A percentile compares a stretch with the other conserved stretches of the same genome.
Conservation (phyloP, 352 stramenopile species). For the Pythium sukuiense region DNA sequence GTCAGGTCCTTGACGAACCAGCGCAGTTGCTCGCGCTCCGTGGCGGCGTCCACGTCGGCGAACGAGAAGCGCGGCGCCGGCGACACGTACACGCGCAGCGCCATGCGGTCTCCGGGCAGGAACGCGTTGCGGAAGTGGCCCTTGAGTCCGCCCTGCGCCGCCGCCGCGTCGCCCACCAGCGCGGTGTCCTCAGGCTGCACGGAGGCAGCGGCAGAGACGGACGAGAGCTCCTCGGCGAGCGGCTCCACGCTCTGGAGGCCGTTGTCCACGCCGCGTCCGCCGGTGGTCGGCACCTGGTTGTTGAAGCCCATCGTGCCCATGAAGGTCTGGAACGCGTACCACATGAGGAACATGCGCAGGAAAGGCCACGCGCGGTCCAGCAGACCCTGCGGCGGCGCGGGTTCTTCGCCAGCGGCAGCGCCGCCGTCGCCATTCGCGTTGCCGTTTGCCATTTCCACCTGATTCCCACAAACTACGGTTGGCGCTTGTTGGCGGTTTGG, state of each 20-base stretch:
- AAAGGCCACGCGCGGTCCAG: slow-evolving; percentile 66
- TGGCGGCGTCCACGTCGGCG: slow-evolving; percentile 30
- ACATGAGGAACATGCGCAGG: slow-evolving; percentile 76
- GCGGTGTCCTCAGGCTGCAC: background rate
- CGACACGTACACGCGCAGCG: slow-evolving; percentile 72
- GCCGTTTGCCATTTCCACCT: background rate
- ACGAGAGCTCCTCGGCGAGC: background rate
- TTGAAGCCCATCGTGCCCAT: slow-evolving; percentile 39
- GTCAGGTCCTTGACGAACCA: slow-evolving; percentile 56
- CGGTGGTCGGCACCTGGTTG: slow-evolving; percentile 17
- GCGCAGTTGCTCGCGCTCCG: slow-evolving; percentile 58
- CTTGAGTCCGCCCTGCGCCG: background rate
- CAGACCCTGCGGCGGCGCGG: slow-evolving; percentile 36
- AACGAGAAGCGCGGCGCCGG: slow-evolving; percentile 51
- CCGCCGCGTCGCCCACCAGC: background rate
- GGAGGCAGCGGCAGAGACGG: background rate
- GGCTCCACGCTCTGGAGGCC: background rate
- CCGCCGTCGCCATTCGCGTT: slow-evolving; percentile 4
- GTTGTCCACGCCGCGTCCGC: background rate
- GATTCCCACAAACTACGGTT: background rate
- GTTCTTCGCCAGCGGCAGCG: slow-evolving; percentile 14
- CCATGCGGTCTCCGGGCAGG: slow-evolving; percentile 43
- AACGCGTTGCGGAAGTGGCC: slow-evolving; percentile 54
- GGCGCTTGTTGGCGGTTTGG: background rate
- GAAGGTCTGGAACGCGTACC: slow-evolving; percentile 75